phyloP scores from a whole-genome alignment of 768 basidiomycete genomes.

The Mycena vulgaris region DNA sequence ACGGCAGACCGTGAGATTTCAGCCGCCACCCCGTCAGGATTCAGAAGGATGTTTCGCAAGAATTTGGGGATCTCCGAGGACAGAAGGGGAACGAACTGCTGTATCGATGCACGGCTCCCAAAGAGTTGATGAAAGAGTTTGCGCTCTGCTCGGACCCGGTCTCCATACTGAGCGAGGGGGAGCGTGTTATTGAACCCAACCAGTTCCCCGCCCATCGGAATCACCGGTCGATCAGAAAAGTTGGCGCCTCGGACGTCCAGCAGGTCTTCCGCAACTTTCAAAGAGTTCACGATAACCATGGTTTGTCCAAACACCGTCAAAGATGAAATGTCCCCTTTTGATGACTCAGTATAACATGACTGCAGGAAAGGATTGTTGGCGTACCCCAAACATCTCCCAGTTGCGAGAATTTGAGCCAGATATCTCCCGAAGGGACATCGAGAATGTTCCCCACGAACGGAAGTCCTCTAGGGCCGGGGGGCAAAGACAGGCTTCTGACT shows the following conservation, averaged over 20 bases:
- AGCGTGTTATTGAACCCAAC: slow-evolving; percentile 36
- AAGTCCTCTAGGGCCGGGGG: slow-evolving; percentile 56
- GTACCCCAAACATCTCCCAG: slow-evolving; percentile 53
- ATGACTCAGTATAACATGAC: not conserved
- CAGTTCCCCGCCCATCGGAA: slow-evolving; percentile 58
- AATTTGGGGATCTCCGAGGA: slow-evolving; percentile 4
- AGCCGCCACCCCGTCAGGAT: not conserved
- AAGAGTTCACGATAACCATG: slow-evolving; percentile 62
- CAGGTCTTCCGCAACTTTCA: slow-evolving; percentile 59
- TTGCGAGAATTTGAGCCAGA: slow-evolving; percentile 49
- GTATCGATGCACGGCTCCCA: slow-evolving; percentile 18
- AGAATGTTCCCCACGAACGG: slow-evolving; percentile 56
- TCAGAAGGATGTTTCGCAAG: slow-evolving; percentile 1
- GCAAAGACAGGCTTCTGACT: slow-evolving; percentile 29
- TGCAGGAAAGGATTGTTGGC: not conserved
- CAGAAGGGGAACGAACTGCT: slow-evolving; percentile 2
- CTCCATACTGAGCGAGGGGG: slow-evolving; percentile 29
- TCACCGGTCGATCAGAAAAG: slow-evolving; percentile 69
- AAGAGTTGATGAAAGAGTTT: slow-evolving; percentile 35
- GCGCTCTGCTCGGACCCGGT: slow-evolving; percentile 27
- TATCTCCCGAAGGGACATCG: slow-evolving; percentile 44
- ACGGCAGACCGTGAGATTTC: slow-evolving; percentile 6
- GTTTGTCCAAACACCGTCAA: slow-evolving; percentile 58
- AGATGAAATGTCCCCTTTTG: slow-evolving; percentile 53
- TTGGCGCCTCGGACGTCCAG: slow-evolving; percentile 66